Percentiles rank a stretch among this genome's conserved stretches.
Evolutionary conservation across 257 asterid genomes (phyloP).

Genomic region (Ophiorrhiza pumila): DNA sequence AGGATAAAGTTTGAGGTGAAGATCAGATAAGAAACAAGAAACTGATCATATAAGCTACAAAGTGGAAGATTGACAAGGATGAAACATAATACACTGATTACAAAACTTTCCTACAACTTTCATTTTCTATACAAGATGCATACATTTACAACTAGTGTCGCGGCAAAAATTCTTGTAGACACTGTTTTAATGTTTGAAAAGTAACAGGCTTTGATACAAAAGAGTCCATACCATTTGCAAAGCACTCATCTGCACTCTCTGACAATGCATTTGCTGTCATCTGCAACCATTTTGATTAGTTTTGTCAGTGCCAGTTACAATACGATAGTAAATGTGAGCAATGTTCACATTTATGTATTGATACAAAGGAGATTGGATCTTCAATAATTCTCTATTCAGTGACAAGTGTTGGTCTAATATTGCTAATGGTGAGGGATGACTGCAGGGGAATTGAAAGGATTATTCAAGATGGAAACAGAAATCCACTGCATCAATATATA

Average conservation of each 20-base stretch:
- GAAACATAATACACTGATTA: slow-evolving; percentile 13
- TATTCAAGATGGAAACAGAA: neutral
- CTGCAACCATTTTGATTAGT: slow-evolving; percentile 37
- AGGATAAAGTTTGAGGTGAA: neutral
- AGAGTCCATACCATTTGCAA: slow-evolving; percentile 90
- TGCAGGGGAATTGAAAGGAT: neutral
- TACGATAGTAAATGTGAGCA: too few species aligned
- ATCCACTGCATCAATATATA: neutral
- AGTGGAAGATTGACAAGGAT: neutral
- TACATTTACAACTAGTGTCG: slow-evolving; percentile 38
- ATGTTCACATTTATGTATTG: too few species aligned
- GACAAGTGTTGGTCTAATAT: too few species aligned
- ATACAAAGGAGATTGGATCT: neutral
- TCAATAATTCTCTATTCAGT: too few species aligned
- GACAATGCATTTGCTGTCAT: slow-evolving; percentile 88
- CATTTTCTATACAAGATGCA: slow-evolving; percentile 49
- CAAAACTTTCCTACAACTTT: slow-evolving; percentile 72
- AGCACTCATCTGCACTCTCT: slow-evolving; percentile 89
- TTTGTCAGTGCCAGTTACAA: neutral
- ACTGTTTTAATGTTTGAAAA: slow-evolving; percentile 65
- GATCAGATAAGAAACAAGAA: neutral
- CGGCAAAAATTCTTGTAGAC: slow-evolving; percentile 55
- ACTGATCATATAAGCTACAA: neutral
- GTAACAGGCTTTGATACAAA: slow-evolving; percentile 83
- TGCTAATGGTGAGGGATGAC: too few species aligned